Conservation (phyloP, 2,329 filamentous ascomycete genomes). For the Aspergillus melleus region DNA sequence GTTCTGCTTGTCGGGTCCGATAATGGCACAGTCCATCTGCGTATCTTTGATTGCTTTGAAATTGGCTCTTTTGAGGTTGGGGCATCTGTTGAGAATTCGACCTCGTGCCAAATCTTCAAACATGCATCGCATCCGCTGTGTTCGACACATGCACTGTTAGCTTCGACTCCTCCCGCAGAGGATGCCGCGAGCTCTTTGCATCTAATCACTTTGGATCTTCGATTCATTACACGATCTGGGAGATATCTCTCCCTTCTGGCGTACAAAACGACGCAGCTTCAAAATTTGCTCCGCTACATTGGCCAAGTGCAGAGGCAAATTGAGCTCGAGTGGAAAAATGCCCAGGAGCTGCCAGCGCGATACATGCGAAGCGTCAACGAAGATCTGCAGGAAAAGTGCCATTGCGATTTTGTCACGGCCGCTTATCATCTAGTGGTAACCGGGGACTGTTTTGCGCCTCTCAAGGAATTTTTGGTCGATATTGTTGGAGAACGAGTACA, state of each 20-base stretch:
- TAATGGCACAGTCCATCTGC: conserved; percentile 71
- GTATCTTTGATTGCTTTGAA: conserved; percentile 82
- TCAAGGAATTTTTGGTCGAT: conserved; percentile 88
- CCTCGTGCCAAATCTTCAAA: conserved; percentile 46
- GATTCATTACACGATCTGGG: conserved; percentile 72
- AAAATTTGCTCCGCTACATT: conserved; percentile 83
- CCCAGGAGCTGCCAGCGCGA: conserved; percentile 73
- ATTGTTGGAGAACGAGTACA: conserved; percentile 74
- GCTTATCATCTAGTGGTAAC: conserved; percentile 83
- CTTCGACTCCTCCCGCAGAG: conserved; percentile 34
- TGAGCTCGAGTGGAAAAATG: conserved; percentile 77
- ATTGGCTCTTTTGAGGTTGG: conserved; percentile 60
- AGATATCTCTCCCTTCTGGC: conserved; percentile 81
- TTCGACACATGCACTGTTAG: conserved; percentile 75
- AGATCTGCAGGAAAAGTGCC: conserved; percentile 66
- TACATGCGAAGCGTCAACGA: conserved; percentile 77
- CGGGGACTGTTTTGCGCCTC: conserved; percentile 70
- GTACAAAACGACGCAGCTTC: conserved; percentile 81
- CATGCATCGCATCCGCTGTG: conserved; percentile 73
- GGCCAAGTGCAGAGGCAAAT: conserved; percentile 78
- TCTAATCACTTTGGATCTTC: conserved; percentile 77
- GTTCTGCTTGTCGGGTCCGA: conserved; percentile 73
- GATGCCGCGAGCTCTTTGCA: conserved; percentile 48
- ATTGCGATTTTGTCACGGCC: conserved; percentile 69
- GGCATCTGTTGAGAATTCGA: conserved; percentile 38